A percentile compares a stretch with the other conserved stretches of the same genome.
Conservation (phyloP, 23 red algal species). For the Gracilaria domingensis region DNA sequence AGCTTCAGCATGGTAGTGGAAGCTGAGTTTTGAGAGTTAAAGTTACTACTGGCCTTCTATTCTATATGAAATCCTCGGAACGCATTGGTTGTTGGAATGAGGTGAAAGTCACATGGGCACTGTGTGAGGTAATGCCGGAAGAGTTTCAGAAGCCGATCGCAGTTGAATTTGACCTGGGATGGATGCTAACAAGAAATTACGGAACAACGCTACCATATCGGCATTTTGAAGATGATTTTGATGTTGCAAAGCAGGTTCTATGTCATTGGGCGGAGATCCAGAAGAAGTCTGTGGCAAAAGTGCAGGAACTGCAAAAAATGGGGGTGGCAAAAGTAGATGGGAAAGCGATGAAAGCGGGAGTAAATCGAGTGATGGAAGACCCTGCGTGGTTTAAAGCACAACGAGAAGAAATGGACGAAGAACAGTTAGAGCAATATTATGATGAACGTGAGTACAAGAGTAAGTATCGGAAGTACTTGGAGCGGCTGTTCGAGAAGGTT, state of each 20-base stretch:
- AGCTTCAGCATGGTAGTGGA: not conserved
- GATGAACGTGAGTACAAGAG: conserved; percentile 20
- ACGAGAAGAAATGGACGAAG: conserved; percentile 8
- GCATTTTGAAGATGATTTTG: not conserved
- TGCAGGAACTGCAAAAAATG: not conserved
- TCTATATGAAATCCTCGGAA: conserved; percentile 1
- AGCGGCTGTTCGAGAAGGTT: conserved; percentile 5
- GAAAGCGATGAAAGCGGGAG: not conserved
- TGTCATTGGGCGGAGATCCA: conserved; percentile 11
- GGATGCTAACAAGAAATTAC: conserved; percentile 21
- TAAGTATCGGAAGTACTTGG: not conserved
- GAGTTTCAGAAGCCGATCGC: not conserved
- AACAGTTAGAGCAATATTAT: not conserved
- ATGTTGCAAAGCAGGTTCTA: not conserved
- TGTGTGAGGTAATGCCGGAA: conserved; percentile 12
- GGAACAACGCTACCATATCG: not conserved
- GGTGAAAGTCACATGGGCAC: conserved; percentile 2
- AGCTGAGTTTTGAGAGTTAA: not conserved
- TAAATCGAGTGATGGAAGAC: not conserved
- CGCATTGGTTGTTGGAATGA: conserved; percentile 7
- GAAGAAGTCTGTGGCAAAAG: conserved; percentile 9
- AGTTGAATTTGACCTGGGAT: not conserved
- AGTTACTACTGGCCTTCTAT: not conserved
- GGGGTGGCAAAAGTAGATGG: conserved; percentile 1
- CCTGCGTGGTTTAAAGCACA: not conserved